Base-by-base conservation (phyloP, 2,329 filamentous ascomycete genomes). In the Paracorniculantispora psalliotae region DNA sequence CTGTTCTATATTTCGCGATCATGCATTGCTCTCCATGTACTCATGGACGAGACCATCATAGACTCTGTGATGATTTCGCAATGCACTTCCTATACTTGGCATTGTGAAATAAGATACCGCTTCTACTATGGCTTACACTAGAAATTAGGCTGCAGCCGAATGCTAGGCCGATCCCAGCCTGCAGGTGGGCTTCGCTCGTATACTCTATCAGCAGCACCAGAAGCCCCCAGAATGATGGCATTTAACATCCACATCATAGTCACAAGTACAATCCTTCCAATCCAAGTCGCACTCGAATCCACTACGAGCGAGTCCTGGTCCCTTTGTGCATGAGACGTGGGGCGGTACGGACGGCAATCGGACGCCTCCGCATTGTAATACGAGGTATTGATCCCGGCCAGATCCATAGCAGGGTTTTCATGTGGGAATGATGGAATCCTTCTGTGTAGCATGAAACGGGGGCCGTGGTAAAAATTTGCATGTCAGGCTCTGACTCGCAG, bases 321-420 rank as follows among this genome's bases (percentile, higher is more conserved):
- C 39, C 28, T 46, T 19, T 37, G 19, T 37, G 52, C 52, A 55
- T 55, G 41, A 37, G 41, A 47, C 52, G 52, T 55, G 52, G 52
- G 52, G 52, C 52, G 43, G 41, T 47, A 55, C 52, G 52, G 41
- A 41, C 41, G 52, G 52, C 52, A 55, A 55, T 55, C 52, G 52
- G 43, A 55, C 52, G 52, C 52, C 52, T 55, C 52, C 52, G 52
- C 52, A 55, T 37, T 55, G 52, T 35, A 55, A 55, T 55, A 55
- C 52, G 52, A 55, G 52, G 52, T 55, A 25, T 30, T 44, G 28
- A 55, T 46, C 52, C 52, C 28, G 43, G 52, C 43, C n/a, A 35
- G 52, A 47, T 55, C 52, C 52, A 55, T 55, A 35, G 41, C 6
- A 47, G 41, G 28, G 28, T 33, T 25, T 47, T 37, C 21, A 19